Conservation (phyloP, 768 basidiomycete genomes). For the Chalciporus sphaerocephalus region DNA sequence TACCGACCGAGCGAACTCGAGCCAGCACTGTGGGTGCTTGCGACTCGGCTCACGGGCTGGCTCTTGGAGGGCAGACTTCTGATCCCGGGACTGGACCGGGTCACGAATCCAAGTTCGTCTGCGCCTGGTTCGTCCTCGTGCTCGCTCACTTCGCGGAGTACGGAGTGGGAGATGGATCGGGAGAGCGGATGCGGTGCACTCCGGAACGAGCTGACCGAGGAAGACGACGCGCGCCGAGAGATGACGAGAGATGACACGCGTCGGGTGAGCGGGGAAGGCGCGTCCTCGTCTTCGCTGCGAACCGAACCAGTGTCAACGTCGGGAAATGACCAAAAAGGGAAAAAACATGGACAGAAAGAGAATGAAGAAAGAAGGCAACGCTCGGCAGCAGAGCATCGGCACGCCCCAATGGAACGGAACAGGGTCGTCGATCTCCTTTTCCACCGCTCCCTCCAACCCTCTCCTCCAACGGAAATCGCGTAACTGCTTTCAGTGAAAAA, state of each 20-base stretch:
- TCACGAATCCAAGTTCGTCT: conserved; percentile 26
- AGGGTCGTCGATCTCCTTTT: conserved; percentile 2
- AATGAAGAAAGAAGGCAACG: conserved; percentile 6
- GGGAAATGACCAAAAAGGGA: conserved; percentile 1
- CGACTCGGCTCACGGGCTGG: conserved; percentile 19
- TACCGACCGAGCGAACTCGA: conserved; percentile 22
- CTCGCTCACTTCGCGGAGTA: conserved; percentile 32
- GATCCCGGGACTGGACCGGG: conserved; percentile 9
- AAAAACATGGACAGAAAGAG: not conserved
- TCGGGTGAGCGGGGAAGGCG: conserved; percentile 60
- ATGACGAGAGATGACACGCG: conserved; percentile 58
- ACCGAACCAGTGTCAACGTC: conserved; percentile 1
- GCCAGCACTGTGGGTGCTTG: conserved; percentile 18
- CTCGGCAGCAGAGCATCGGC: conserved; percentile 5
- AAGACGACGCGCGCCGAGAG: conserved; percentile 41
- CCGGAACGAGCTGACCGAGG: conserved; percentile 34
- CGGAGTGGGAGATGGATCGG: conserved; percentile 26
- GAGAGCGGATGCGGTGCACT: conserved; percentile 21
- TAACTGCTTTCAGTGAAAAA: not conserved
- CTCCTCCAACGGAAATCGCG: conserved; percentile 4
- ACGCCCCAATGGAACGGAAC: not conserved
- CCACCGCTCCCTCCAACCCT: not conserved
- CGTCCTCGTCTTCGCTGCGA: conserved; percentile 67
- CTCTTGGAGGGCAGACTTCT: conserved; percentile 24
- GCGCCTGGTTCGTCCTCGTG: not conserved